Conservation (phyloP, 2,329 filamentous ascomycete species). For the Fonsecaea multimorphosa region DNA sequence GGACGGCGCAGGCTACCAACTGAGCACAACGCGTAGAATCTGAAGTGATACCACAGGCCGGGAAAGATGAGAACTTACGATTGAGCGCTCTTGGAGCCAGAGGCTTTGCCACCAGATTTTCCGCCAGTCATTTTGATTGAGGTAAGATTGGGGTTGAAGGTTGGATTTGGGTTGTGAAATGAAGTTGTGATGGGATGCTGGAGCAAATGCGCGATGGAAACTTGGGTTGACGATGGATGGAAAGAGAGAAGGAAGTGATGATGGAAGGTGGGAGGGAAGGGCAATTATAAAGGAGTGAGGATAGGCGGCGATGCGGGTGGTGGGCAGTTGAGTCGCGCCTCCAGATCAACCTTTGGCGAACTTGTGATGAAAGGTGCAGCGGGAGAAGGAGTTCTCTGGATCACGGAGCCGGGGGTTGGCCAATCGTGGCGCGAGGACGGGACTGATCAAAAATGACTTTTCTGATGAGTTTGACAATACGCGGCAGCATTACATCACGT, state of each 20-base stretch:
- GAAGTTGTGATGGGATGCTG: conserved; percentile 35
- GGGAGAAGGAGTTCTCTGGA: conserved; percentile 24
- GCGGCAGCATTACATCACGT: conserved; percentile 21
- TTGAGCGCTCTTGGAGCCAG: conserved; percentile 98
- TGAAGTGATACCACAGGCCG: background rate
- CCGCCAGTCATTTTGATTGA: conserved; percentile 97
- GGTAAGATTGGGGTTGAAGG: conserved; percentile 47
- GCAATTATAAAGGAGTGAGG: conserved; percentile 52
- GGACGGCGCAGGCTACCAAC: background rate
- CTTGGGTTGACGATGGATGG: conserved; percentile 41
- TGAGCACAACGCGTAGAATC: conserved; percentile 45
- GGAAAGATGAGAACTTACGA: conserved; percentile 72
- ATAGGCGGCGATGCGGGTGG: conserved; percentile 51
- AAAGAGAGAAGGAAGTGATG: conserved; percentile 42
- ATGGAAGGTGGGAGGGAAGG: conserved; percentile 44
- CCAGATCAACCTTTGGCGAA: conserved; percentile 54
- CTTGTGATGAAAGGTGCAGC: conserved; percentile 21
- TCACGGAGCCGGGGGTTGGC: conserved; percentile 35
- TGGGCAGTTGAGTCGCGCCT: conserved; percentile 43
- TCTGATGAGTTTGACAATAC: conserved; percentile 39
- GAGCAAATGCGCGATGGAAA: conserved; percentile 42
- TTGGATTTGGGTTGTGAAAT: conserved; percentile 45
- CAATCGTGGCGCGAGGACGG: conserved; percentile 33
- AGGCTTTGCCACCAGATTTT: conserved; percentile 99
- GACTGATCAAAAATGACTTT: conserved; percentile 40